Conservation (phyloP, 805 yeast genomes). For the Yarrowia sp. region DNA sequence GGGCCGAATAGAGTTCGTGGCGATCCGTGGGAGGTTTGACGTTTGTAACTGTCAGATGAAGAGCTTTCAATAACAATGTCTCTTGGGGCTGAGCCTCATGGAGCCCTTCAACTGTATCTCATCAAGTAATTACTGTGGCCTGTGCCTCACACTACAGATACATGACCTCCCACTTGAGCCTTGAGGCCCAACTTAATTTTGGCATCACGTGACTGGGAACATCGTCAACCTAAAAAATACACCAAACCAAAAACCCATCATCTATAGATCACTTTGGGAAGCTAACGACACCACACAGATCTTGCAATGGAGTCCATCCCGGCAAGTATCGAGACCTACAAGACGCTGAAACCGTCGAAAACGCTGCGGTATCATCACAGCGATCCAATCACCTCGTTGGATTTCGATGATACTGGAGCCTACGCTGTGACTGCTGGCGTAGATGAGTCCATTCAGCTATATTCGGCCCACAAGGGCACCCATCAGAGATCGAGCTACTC, state of each 20-base stretch:
- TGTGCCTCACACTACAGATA: no score
- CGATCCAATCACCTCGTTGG: slow-evolving; percentile 52
- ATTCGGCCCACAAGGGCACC: slow-evolving; percentile 73
- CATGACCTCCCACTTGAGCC: no score
- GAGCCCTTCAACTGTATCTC: no score
- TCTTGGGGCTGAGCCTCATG: no score
- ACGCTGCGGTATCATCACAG: slow-evolving; percentile 31
- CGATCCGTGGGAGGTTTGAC: not conserved
- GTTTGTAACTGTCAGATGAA: not conserved
- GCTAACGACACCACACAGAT: no score
- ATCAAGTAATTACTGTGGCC: no score
- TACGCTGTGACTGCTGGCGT: slow-evolving; percentile 78
- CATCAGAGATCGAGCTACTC: slow-evolving; percentile 64
- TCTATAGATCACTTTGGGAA: no score
- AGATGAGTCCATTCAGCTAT: slow-evolving; percentile 83
- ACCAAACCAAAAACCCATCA: not conserved
- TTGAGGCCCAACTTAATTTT: slow-evolving; percentile 5
- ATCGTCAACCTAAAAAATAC: slow-evolving; percentile 34
- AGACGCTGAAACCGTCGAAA: slow-evolving; percentile 33
- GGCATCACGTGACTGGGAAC: not conserved
- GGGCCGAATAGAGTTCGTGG: slow-evolving; percentile 11
- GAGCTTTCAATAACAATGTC: no score
- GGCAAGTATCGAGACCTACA: slow-evolving; percentile 31
- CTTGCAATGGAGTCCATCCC: slow-evolving; percentile 26
- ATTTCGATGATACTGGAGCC: slow-evolving; percentile 85